A percentile compares a stretch with the other conserved stretches of the same genome.
These are phyloP conservation scores for Zygosaccharomyces rouxii DNA, from an alignment of 805 yeast genomes.

Conservation along the genomic window DNA sequence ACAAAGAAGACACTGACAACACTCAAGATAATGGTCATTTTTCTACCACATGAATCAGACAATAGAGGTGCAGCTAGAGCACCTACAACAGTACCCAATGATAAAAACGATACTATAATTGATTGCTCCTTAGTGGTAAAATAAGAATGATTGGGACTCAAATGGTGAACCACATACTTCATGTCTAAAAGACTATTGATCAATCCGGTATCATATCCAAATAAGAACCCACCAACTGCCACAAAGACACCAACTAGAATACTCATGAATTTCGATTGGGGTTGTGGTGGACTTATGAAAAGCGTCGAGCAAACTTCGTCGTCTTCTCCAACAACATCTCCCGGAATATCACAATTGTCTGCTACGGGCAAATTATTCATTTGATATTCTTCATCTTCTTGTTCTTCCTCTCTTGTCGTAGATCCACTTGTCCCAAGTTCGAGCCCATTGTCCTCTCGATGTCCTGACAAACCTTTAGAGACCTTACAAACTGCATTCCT, in stretches of 20 bases:
- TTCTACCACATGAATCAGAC: slow-evolving; percentile 72
- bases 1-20: slow-evolving; percentile 59
- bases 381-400: slow-evolving; percentile 4
- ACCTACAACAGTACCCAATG: slow-evolving; percentile 76
- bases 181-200: slow-evolving; percentile 76
- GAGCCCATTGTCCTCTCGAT: slow-evolving; percentile 9
- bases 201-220: slow-evolving; percentile 87
- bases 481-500: slow-evolving; percentile 12
- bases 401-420: background rate
- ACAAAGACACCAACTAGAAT: slow-evolving; percentile 72
- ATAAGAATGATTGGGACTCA: slow-evolving; percentile 44
- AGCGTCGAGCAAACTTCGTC: slow-evolving; percentile 20
- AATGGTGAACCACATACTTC: slow-evolving; percentile 55
- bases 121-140: slow-evolving; percentile 65
- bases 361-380: slow-evolving; percentile 4
- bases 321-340: background rate
- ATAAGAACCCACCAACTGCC: slow-evolving; percentile 86
- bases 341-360: slow-evolving; percentile 3
- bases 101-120: slow-evolving; percentile 69
- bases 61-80: slow-evolving; percentile 54
- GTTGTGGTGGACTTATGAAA: slow-evolving; percentile 32
- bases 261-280: slow-evolving; percentile 57
- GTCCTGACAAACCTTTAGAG: slow-evolving; percentile 12
- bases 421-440: background rate
- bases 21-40: slow-evolving; percentile 56